Conservation (phyloP, 768 basidiomycete species). For the Podaxis sp. region DNA sequence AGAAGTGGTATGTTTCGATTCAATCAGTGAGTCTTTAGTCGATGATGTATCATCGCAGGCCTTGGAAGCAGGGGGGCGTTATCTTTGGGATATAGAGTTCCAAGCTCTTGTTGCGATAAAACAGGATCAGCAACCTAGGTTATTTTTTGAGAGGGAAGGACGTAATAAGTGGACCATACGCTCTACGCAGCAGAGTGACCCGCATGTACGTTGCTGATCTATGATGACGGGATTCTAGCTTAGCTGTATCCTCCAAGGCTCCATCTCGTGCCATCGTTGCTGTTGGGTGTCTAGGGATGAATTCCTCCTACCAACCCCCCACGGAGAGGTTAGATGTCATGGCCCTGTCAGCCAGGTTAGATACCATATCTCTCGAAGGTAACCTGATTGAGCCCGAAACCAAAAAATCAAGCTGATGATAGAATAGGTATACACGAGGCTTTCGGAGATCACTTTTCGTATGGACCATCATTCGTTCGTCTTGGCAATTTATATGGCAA, state of each 20-base stretch:
- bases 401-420: background rate
- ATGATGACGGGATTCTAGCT: background rate
- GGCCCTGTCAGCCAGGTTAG: background rate
- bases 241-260: background rate
- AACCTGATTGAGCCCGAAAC: background rate
- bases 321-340: background rate
- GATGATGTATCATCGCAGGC: background rate
- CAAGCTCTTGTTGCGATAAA: background rate
- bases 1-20: background rate
- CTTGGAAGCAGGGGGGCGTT: constrained; percentile 5
- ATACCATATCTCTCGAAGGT: background rate
- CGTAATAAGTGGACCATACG: constrained; percentile 3
- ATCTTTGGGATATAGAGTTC: constrained; percentile 4
- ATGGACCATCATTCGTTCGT: background rate
- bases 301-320: background rate
- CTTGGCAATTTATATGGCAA: background rate
- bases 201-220: background rate
- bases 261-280: background rate
- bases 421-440: background rate
- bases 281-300: background rate
- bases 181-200: background rate
- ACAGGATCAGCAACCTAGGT: background rate
- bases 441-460: background rate
- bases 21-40: background rate
- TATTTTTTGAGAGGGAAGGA: constrained; percentile 1